Base-by-base conservation (phyloP, 306 rosid species). In the Rosa multiflora region DNA sequence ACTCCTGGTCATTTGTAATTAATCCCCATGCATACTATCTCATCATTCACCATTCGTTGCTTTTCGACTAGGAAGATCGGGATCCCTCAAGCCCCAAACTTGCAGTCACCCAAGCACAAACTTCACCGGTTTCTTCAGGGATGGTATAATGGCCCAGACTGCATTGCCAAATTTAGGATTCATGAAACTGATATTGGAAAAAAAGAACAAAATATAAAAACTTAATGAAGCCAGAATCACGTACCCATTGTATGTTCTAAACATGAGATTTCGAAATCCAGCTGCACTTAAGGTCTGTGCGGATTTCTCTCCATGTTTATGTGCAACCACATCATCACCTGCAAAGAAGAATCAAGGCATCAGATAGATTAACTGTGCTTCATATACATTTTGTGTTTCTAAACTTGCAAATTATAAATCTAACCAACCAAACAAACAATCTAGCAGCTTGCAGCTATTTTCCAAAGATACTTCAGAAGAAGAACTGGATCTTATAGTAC, bases 111-210 rank as follows among this genome's bases (percentile, higher is more conserved):
- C 99, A 95, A 56, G 80, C 82, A 81, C 97, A 91, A 44, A 95
- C 94, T 81, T 88, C 97, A 81, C 91, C 89, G 13, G 91, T 92
- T 86, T 95, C 99, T 82, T 91, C 96, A 56, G 99, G 98, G 78
- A 93, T 81, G 66, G 98, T 95, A 51, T 95, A 87, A 81, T 95
- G 99, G 26, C 99, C 99, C 79, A 93, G 83, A 85, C 99, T 95
- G 88, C 92, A 88, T 37, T 81, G 29, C 47, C 35, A 48, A 77
- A 49, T 43, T 3, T 77, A 70, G 5, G 58, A 73, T 72, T 58
- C 21, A 68, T 39, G 44, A 40, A n/a, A 71, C 62, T 59, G 75
- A 46, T 82, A 43, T 15, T 61, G 56, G 52, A 55, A 75, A 67
- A 8, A 70, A 37, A 70, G 7, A 75, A 70, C 37, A 49, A 68